Conservation (phyloP, 2,329 filamentous ascomycete species). For the Tympanopsis confertula region DNA sequence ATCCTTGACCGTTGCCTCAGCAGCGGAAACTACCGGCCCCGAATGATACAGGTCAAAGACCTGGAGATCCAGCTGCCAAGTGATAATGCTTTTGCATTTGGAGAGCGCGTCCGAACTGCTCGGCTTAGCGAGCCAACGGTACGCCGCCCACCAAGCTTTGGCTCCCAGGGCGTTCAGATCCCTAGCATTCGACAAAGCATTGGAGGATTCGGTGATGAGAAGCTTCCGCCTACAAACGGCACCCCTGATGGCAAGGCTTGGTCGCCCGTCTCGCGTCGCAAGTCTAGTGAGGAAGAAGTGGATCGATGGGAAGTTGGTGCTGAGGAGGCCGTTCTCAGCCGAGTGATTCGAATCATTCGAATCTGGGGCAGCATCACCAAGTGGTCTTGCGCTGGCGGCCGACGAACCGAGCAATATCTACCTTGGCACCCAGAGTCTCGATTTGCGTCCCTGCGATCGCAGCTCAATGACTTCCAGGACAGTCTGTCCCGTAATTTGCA, state of each 20-base stretch:
- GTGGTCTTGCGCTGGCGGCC: conserved; percentile 40
- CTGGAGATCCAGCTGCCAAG: conserved; percentile 41
- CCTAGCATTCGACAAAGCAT: conserved; percentile 25
- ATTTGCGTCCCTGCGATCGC: conserved; percentile 30
- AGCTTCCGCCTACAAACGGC: conserved; percentile 16
- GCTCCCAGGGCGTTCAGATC: conserved; percentile 25
- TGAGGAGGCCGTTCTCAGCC: conserved; percentile 37
- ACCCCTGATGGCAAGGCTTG: conserved; percentile 19
- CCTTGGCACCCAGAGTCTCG: conserved; percentile 39
- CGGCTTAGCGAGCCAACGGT: conserved; percentile 29
- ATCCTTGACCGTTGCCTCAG: conserved; percentile 42
- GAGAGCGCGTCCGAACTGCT: conserved; percentile 37
- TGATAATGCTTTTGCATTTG: conserved; percentile 41
- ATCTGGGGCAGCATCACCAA: conserved; percentile 41
- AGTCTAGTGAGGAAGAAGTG: conserved; percentile 27
- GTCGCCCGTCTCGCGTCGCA: conserved; percentile 23
- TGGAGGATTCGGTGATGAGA: conserved; percentile 21
- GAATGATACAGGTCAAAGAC: conserved; percentile 35
- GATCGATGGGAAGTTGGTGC: conserved; percentile 38
- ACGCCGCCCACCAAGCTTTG: conserved; percentile 22
- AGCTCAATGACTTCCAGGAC: conserved; percentile 34
- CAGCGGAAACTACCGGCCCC: conserved; percentile 38
- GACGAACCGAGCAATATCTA: conserved; percentile 32
- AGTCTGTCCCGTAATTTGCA: conserved; percentile 36
- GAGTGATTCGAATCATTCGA: conserved; percentile 40